Base-by-base conservation (phyloP, 2,329 filamentous ascomycete species). In the Penicillium italicum region DNA sequence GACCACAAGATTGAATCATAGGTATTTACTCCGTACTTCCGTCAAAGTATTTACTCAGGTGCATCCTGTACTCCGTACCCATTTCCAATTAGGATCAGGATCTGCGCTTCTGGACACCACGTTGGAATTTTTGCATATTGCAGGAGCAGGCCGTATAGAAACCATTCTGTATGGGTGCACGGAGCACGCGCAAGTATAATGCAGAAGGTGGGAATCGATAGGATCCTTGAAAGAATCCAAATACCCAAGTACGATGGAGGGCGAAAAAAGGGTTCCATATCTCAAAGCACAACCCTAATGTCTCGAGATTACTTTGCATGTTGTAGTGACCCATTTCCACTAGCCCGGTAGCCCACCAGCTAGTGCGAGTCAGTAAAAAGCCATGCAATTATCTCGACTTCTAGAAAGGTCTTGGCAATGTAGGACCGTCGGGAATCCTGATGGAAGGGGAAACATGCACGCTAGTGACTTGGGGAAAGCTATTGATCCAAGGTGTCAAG, bases 241-340 rank as follows among this genome's bases (percentile, higher is more conserved):
- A 31, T 12, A 30, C 14, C 8, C 4, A 1, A 20, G 20, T n/a
- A 33, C 2, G 10, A 37, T 28, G 16, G 16, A 16, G 8, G 14
- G 40, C 28, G 4, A 45, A 16, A 45, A 45, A 45, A 16, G 14
- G 6, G 11, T 20, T 44, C 9, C 9, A 14, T 11, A n/a, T 22
- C 18, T 45, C 43, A 33, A 31, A 7, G n/a, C n/a, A n/a, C 7
- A 20, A 16, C 12, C 28, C 7, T 52, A 57, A 56, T 57, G 58
- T 56, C 50, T 62, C 62, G 59, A 57, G 48, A 44, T 31, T 22
- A n/a, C n/a, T n/a, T n/a, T n/a, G n/a, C n/a, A n/a, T n/a, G n/a
- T n/a, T n/a, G n/a, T n/a, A 56, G 47, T 50, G 43, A 43, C 38
- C 50, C 50, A 45, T 40, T 42, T 22, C 34, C 24, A 43, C 38